Evolutionary conservation across 257 asterid genomes (phyloP), one percentile per base, ranked within the genome.

Genomic region (Nemophila menziesii): DNA sequence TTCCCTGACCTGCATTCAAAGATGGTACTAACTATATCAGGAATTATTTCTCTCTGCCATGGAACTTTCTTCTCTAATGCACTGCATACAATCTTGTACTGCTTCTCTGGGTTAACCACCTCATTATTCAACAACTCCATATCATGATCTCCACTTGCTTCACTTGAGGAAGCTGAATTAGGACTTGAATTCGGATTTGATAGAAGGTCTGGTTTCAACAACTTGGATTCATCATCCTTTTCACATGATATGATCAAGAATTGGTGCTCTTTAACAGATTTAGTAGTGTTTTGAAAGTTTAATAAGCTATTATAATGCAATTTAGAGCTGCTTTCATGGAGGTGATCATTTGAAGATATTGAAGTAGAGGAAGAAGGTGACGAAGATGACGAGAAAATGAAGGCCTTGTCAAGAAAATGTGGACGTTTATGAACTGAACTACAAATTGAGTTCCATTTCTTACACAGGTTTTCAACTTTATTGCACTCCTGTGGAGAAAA

Each of bases 101-200:
- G 52, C 40, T 61, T 73, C 8, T 80, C 86, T 0, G 68, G 20
- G 48, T 60, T 69, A 37, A 64, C 39, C 27, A 66, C 69, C 33
- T 49, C 60, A 65, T 75, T 70, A 39, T 46, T 69, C 14, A 54
- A 54, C 4, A 58, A 19, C 16, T 55, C 37, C 16, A 20, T 37
- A 63, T 64, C 19, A 5, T 36, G 26, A 51, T 65, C 69, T 10
- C 62, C 79, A 33, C 81, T 89, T 33, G 92, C 92, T 66, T 83
- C 97, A 45, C 97, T 89, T 0, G 95, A 89, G 14, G 97, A 89
- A 51, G 97, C 93, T 5, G 97, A 89, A 20, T 89, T 89, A 3
- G 97, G 97, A 56, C 97, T 89, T 0, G 97, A 89, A 46, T 76
- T 83, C 0, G 97, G 97, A 62, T 89, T 89, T 5, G 93, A 83